These are phyloP conservation scores for Arthrobotrys megalospora DNA, from an alignment of 2,329 filamentous ascomycete species.

Conservation along the genomic window DNA sequence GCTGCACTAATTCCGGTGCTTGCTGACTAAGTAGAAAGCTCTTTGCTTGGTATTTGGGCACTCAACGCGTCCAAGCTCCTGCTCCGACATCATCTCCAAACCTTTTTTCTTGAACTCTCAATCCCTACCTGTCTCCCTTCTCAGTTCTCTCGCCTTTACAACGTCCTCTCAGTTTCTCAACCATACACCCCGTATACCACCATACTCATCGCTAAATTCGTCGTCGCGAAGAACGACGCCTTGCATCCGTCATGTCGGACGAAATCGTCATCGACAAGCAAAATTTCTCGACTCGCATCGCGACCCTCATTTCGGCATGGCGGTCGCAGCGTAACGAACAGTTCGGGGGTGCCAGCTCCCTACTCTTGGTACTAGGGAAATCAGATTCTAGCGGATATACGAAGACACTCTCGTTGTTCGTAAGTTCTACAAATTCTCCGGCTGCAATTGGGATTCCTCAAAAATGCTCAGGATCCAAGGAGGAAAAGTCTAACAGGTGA, in stretches of 20 bases:
- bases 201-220: slow-evolving; percentile 2
- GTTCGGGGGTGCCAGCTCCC: slow-evolving; percentile 88
- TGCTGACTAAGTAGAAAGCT: slow-evolving; percentile 34
- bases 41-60: slow-evolving; percentile 26
- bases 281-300: slow-evolving; percentile 92
- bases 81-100: slow-evolving; percentile 38
- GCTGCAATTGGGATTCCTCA: background rate
- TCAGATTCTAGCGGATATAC: slow-evolving; percentile 85
- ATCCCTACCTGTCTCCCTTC: slow-evolving; percentile 8
- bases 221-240: slow-evolving; percentile 9
- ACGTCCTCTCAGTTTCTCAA: slow-evolving; percentile 6
- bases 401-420: slow-evolving; percentile 97
- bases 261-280: slow-evolving; percentile 97
- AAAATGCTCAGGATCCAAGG: background rate
- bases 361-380: slow-evolving; percentile 94
- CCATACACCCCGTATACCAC: background rate
- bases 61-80: slow-evolving; percentile 55
- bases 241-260: slow-evolving; percentile 72
- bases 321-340: slow-evolving; percentile 92
- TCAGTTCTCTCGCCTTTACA: slow-evolving; percentile 20
- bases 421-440: slow-evolving; percentile 70
- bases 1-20: background rate
- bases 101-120: slow-evolving; percentile 35
- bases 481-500: slow-evolving; percentile 5
- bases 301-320: slow-evolving; percentile 90